Percentiles rank a stretch among this genome's conserved stretches.
Conservation (phyloP, 768 basidiomycete genomes). For the Aureoboletus auriporus region DNA sequence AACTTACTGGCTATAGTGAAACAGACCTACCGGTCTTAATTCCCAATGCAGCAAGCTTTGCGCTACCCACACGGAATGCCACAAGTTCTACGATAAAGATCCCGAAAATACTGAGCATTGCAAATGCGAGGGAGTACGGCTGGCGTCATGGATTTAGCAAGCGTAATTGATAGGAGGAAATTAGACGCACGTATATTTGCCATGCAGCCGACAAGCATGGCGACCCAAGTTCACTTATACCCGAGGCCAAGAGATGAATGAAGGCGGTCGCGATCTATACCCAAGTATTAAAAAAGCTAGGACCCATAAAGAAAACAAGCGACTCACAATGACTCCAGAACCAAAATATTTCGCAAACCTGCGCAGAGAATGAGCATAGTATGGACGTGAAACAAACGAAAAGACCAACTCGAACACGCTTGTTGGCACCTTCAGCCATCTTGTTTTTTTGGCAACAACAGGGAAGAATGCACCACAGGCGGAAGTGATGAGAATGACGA, state of each 20-base stretch:
- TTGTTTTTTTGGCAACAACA: conserved; percentile 51
- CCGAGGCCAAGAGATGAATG: conserved; percentile 79
- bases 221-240: conserved; percentile 62
- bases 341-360: conserved; percentile 91
- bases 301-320: neutral
- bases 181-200: conserved; percentile 61
- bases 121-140: conserved; percentile 81
- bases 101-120: conserved; percentile 73
- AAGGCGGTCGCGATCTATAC: conserved; percentile 83
- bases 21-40: conserved; percentile 49
- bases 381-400: neutral
- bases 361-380: conserved; percentile 4
- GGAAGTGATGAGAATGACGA: conserved; percentile 66
- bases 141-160: conserved; percentile 26
- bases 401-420: conserved; percentile 62
- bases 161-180: neutral
- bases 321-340: conserved; percentile 77
- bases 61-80: conserved; percentile 83
- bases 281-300: neutral
- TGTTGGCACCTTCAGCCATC: conserved; percentile 36
- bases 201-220: conserved; percentile 69
- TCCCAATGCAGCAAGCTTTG: conserved; percentile 65
- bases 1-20: neutral
- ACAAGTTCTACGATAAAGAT: conserved; percentile 85
- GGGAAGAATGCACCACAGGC: conserved; percentile 66